phyloP scores from a whole-genome alignment of 2,329 filamentous ascomycete species.

The Penicillium sp. region DNA sequence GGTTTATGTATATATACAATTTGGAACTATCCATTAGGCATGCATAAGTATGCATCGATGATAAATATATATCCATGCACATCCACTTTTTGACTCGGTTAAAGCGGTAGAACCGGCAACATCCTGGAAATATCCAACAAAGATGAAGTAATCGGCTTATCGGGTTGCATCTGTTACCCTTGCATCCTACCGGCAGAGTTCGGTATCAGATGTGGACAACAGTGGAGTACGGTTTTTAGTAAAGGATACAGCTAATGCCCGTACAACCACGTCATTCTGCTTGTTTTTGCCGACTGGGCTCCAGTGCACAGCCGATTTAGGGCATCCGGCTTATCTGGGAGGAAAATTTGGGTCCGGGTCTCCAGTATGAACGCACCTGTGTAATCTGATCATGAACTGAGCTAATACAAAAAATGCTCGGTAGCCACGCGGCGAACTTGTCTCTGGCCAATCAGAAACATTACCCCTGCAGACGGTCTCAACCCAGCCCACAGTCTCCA shows the following conservation, averaged over 20 bases:
- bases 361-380: not conserved
- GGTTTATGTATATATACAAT: not conserved
- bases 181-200: not conserved
- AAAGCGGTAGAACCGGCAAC: not conserved
- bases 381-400: not conserved
- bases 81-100: not conserved
- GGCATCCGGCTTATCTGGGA: not conserved
- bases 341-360: not conserved
- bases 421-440: not conserved
- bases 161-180: not conserved
- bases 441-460: not conserved
- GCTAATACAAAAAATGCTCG: not conserved
- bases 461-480: not conserved
- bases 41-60: not conserved
- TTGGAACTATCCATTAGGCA: not conserved
- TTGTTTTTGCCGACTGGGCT: not conserved
- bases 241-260: too few species aligned
- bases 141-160: not conserved
- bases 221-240: not conserved
- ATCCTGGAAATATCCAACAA: not conserved
- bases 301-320: not conserved
- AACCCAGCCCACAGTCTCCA: not conserved
- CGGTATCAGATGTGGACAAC: not conserved
- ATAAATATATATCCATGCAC: not conserved
- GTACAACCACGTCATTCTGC: not conserved